Base-by-base conservation (phyloP, 768 basidiomycete species). In the Psilocybe cubensis region DNA sequence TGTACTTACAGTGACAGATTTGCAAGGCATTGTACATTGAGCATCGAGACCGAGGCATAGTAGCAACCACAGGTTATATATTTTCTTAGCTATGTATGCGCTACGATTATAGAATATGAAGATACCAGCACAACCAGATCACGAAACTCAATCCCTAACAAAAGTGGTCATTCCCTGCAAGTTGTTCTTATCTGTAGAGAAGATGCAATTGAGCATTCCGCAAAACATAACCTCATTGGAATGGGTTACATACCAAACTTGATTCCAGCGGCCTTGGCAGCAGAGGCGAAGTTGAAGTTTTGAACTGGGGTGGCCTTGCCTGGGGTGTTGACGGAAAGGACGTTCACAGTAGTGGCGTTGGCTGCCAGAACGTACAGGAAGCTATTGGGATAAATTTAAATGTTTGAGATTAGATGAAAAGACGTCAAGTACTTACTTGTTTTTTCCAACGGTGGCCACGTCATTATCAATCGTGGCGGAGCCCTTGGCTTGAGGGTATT, bases 401-500 rank as follows among this genome's bases (percentile, higher is more conserved):
- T n/a, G n/a, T n/a, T n/a, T n/a, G n/a, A n/a, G n/a, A n/a, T n/a
- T n/a, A n/a, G n/a, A n/a, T n/a, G n/a, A n/a, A n/a, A n/a, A n/a
- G n/a, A n/a, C n/a, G n/a, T n/a, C n/a, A 10, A 11, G 1, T 17
- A 68, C 72, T 55, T 43, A 77, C 77, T 79, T 76, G 20, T 74
- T 74, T 3, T 61, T 58, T 11, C 70, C 70, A 38, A 81, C 67
- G 2, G 72, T 64, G 7, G 73, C 78, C 23, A 79, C 64, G 41
- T 75, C 76, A 43, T 73, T 74, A 65, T 80, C 79, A 35, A 78
- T 74, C 25, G 76, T 75, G 18, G 68, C 74, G 6, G 71, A 68
- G 14, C 67, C 70, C 2, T 66, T 56, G n/a, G 66, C 68, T 64
- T 76, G 75, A 8, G 69, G 60, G 62, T 76, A 79, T 75, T 79